These are phyloP conservation scores for Dichomitus squalens DNA, from an alignment of 1,284 basidiomycete species.

Conservation along the genomic window DNA sequence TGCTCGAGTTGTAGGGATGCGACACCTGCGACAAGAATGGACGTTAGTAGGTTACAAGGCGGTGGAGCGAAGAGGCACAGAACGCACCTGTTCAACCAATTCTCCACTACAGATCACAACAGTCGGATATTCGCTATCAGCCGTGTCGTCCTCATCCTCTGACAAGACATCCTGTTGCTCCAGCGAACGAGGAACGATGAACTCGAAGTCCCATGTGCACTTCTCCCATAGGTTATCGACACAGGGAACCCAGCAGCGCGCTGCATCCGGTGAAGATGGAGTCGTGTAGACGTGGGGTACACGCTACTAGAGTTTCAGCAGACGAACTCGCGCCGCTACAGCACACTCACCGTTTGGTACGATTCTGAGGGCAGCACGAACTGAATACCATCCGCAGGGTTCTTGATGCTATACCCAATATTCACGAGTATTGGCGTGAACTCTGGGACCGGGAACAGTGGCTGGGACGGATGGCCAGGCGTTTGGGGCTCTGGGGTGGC, in stretches of 20 bases:
- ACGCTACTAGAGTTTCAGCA: slow-evolving; percentile 52
- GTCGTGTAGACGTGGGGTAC: slow-evolving; percentile 93
- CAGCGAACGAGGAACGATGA: slow-evolving; percentile 88
- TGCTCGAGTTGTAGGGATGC: slow-evolving; percentile 93
- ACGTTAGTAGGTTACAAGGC: neutral
- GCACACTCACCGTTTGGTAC: slow-evolving; percentile 77
- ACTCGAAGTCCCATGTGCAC: slow-evolving; percentile 98
- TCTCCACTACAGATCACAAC: slow-evolving; percentile 95
- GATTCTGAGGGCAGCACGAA: slow-evolving; percentile 81
- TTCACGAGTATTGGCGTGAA: slow-evolving; percentile 78
- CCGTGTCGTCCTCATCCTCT: slow-evolving; percentile 52
- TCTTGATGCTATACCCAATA: slow-evolving; percentile 79
- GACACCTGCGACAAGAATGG: slow-evolving; percentile 58
- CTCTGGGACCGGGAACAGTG: slow-evolving; percentile 55
- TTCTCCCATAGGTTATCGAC: slow-evolving; percentile 95
- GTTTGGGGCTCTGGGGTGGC: slow-evolving; percentile 80
- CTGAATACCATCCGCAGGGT: slow-evolving; percentile 86
- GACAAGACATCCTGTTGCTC: slow-evolving; percentile 62
- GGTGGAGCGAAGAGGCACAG: neutral
- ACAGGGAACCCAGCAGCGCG: slow-evolving; percentile 97
- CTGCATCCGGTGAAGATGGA: slow-evolving; percentile 86
- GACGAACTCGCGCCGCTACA: slow-evolving; percentile 2
- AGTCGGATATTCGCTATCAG: slow-evolving; percentile 68
- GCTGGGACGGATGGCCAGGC: slow-evolving; percentile 51
- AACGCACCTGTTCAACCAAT: slow-evolving; percentile 83